phyloP scores from a whole-genome alignment of 177 flowering plant genomes.

The Telopea speciosissima region DNA sequence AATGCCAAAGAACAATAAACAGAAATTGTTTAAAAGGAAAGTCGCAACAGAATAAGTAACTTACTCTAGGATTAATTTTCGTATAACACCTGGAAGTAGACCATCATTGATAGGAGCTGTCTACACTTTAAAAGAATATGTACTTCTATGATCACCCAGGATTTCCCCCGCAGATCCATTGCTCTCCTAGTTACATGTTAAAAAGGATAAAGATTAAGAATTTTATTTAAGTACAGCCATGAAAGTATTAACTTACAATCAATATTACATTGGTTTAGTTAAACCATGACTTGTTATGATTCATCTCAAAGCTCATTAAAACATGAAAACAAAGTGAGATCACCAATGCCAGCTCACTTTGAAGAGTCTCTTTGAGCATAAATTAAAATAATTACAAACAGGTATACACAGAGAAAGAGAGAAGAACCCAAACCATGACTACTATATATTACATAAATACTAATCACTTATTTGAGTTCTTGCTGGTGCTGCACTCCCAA shows the following conservation, averaged over 20 bases:
- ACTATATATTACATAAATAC: no score
- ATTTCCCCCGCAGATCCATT: conserved; percentile 16
- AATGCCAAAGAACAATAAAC: neutral
- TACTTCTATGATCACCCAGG: conserved; percentile 9
- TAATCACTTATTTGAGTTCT: no score
- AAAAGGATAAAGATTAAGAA: neutral
- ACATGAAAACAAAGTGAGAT: neutral
- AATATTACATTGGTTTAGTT: neutral
- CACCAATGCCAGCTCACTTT: neutral
- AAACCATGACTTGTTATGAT: neutral
- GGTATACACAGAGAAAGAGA: neutral
- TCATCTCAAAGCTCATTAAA: neutral
- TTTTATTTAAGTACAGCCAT: neutral
- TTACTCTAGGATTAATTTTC: conserved; percentile 76
- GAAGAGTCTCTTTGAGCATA: neutral
- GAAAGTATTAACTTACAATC: neutral
- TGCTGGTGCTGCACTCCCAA: no score
- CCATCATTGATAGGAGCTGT: conserved; percentile 81
- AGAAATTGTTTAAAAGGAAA: neutral
- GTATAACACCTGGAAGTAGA: conserved; percentile 83
- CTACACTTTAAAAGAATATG: conserved; percentile 51
- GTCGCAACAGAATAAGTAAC: conserved; percentile 15
- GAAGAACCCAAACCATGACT: neutral
- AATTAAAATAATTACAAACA: no score
- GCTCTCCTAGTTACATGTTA: conserved; percentile 35